Evolutionary conservation across 768 basidiomycete genomes (phyloP).

Genomic region (Russula vinacea): DNA sequence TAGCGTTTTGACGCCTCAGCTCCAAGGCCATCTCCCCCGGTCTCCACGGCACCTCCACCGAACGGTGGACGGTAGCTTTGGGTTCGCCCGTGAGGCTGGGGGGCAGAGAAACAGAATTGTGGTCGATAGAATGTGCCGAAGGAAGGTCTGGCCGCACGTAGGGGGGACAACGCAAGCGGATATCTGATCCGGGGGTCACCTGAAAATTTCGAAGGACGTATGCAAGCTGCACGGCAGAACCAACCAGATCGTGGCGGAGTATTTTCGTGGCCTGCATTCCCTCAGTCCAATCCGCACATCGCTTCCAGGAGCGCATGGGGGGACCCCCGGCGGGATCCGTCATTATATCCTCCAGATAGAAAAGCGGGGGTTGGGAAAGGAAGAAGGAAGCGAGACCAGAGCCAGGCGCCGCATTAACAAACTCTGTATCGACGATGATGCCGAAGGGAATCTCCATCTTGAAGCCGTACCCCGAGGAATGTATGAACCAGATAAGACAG

Average conservation of each 20-base stretch:
- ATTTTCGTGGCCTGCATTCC: constrained; percentile 61
- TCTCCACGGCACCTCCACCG: constrained; percentile 15
- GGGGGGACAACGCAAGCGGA: constrained; percentile 23
- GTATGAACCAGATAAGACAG: constrained; percentile 76
- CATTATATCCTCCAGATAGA: constrained; percentile 56
- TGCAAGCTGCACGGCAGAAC: constrained; percentile 57
- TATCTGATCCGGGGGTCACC: constrained; percentile 15
- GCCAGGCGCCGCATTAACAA: constrained; percentile 52
- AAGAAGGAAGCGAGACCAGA: constrained; percentile 58
- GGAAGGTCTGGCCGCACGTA: constrained; percentile 26
- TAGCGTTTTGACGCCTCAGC: constrained; percentile 17
- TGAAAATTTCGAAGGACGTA: constrained; percentile 46
- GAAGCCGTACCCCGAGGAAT: constrained; percentile 67
- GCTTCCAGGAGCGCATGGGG: constrained; percentile 51
- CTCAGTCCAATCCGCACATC: constrained; percentile 74
- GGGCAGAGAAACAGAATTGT: constrained; percentile 8
- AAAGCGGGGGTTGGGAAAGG: constrained; percentile 64
- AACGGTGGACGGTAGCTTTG: constrained; percentile 26
- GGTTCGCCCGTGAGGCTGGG: constrained; percentile 1
- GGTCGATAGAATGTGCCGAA: constrained; percentile 13
- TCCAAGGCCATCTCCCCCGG: constrained; percentile 2
- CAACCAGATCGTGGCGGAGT: constrained; percentile 61
- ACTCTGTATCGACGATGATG: constrained; percentile 55
- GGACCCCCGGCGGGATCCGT: constrained; percentile 37
- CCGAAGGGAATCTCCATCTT: constrained; percentile 83